These are phyloP conservation scores for Leptographium procerum DNA, from an alignment of 2,329 filamentous ascomycete species.

Conservation along the genomic window DNA sequence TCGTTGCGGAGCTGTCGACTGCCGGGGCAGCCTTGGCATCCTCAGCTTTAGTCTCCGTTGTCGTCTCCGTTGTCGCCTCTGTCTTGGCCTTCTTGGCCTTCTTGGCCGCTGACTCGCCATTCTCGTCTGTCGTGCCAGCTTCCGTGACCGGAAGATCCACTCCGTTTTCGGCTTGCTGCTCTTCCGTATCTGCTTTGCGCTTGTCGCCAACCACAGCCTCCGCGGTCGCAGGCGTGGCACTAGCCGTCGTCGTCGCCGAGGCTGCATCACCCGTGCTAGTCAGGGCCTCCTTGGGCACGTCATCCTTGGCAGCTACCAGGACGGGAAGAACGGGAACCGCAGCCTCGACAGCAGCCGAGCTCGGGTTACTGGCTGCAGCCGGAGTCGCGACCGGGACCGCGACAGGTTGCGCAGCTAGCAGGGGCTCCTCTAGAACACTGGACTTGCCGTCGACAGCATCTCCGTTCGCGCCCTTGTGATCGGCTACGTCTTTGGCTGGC, in stretches of 20 bases:
- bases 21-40: not conserved
- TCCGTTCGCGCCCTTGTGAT: not conserved
- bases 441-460: not conserved
- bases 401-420: not conserved
- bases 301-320: not conserved
- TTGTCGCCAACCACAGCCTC: slow-evolving; percentile 11
- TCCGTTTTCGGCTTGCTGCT: slow-evolving; percentile 5
- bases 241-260: not conserved
- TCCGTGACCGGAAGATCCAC: not conserved
- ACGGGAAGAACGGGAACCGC: not conserved
- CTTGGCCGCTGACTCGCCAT: slow-evolving; percentile 7
- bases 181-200: slow-evolving; percentile 14
- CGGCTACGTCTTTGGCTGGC: not conserved
- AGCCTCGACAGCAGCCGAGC: not conserved
- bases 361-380: not conserved
- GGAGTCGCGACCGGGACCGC: too few species aligned
- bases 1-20: not conserved
- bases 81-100: slow-evolving; percentile 11
- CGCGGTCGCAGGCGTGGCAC: not conserved
- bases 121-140: not conserved
- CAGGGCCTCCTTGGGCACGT: not conserved
- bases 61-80: too few species aligned
- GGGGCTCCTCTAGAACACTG: not conserved
- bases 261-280: too few species aligned
- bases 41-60: not conserved